Base-by-base conservation (phyloP, 192 early-diverging fungal species). In the Dissophora ornata region DNA sequence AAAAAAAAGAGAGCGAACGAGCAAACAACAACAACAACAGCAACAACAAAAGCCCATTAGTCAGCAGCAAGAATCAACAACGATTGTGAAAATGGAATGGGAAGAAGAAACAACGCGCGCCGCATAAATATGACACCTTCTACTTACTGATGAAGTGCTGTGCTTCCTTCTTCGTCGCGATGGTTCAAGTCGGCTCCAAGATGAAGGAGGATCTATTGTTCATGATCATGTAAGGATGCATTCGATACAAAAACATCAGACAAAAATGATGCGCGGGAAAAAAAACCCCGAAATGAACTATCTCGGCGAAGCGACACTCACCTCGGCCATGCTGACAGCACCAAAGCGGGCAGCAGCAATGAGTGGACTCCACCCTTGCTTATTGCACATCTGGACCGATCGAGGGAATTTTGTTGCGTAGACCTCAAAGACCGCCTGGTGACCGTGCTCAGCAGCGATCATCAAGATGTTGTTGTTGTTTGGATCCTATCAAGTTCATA, bases 171-270 rank as follows among this genome's bases (percentile, higher is more conserved):
- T 1, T 75, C 71, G 22, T 75, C 71, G 29, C 62, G 62, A 45
- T 75, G 71, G 54, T 75, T 66, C 56, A 75, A 16, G 29, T 75
- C 71, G 10, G 71, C 71, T 8, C 71, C 71, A 22, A 75, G 63
- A 6, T 66, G 55, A 54, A 75, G 71, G 9, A 66, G 26, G 33
- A 66, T 65, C 71, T 75, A 61, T 48, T 56, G 29, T 40, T 19
- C n/a, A 38, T 38, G 36, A 38, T 9, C 36, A 13, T 38, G 36
- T 38, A 38, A 38, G 13, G 36, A 38, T 13, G 36, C 7, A 38
- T 38, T n/a, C n/a, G n/a, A n/a, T n/a, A n/a, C 36, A 13, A 47
- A 38, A 34, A n/a, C 5, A 49, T 22, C 3, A 22, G 47, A 33
- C 11, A 7, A 4, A 15, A 54, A 46, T 7, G 26, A 25, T 15